Evolutionary conservation across 805 yeast species (phyloP).

Genomic region (Ogataea allantospora): DNA sequence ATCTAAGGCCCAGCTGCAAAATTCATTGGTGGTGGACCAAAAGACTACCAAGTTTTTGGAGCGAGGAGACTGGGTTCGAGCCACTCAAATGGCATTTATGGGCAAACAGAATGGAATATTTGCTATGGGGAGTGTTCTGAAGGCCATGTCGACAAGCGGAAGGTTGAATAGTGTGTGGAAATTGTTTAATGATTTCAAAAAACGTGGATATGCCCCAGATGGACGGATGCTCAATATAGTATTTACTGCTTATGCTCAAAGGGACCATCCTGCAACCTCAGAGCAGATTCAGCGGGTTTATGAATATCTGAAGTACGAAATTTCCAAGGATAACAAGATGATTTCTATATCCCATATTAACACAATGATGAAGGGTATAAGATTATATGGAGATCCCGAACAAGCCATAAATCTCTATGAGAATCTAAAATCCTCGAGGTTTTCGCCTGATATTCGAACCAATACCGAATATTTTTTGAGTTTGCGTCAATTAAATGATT

Average conservation of each 20-base stretch:
- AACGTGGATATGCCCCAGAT: conserved; percentile 57
- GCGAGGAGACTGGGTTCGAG: conserved; percentile 50
- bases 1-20: conserved; percentile 53
- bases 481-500: conserved; percentile 17
- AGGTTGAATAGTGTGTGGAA: conserved; percentile 49
- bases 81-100: conserved; percentile 32
- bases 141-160: conserved; percentile 44
- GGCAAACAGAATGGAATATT: conserved; percentile 47
- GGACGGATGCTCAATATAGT: conserved; percentile 47
- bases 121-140: conserved; percentile 61
- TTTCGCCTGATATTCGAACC: conserved; percentile 36
- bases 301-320: conserved; percentile 33
- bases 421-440: conserved; percentile 19
- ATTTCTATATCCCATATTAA: conserved; percentile 44
- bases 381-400: conserved; percentile 39
- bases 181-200: conserved; percentile 53
- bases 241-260: conserved; percentile 43
- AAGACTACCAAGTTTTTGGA: conserved; percentile 53
- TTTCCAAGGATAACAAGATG: conserved; percentile 25
- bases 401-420: conserved; percentile 41
- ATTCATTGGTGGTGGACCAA: conserved; percentile 53
- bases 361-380: conserved; percentile 44
- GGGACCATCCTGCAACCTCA: conserved; percentile 23
- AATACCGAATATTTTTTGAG: conserved; percentile 31
- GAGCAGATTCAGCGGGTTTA: conserved; percentile 36